Base-by-base conservation (phyloP, 192 early-diverging fungal genomes). In the Phycomyces nitens region DNA sequence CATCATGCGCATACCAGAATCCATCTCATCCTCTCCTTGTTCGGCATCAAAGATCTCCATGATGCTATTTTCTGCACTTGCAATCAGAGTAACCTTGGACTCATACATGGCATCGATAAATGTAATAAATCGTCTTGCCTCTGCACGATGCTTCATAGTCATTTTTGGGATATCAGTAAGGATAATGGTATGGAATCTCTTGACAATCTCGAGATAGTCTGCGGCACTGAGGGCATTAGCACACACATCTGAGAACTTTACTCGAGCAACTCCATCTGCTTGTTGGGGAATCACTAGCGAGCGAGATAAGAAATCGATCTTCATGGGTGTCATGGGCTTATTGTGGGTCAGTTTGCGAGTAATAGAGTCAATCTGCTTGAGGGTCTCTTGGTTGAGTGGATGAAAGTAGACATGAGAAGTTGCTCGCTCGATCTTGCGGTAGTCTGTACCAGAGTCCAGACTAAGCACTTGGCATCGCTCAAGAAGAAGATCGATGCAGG, bases 31-130 rank as follows among this genome's bases (percentile, higher is more conserved):
- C 21, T 59, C 58, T 1, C 82, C 82, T 65, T 74, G 66, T 14
- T 89, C 79, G 2, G 87, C 89, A 0, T 80, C 81, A 63, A 98
- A 92, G 60, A 98, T 78, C 4, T 82, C 75, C 38, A 73, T 70
- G 6, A 94, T 80, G 18, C 77, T 73, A 9, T 78, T 77, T 20
- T 89, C 89, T 12, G 91, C 89, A 56, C 88, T 84, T 59, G 88
- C 85, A 51, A 93, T 66, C 16, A 95, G 73, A 57, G 80, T 82
- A 15, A 82, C 74, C 64, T 91, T 88, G 8, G 85, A 82, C 56
- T 98, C 94, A 73, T 98, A 98, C 57, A 97, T 72, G 8, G 93
- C 86, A 70, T 98, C 96, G 57, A 98, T 84, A 10, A 98, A 75
- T 3, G 94, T 98, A 63, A 98, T 98, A 56, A 97, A 91, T 14